Evolutionary conservation across 2,329 filamentous ascomycete species (phyloP).

Genomic region (Penicillium expansum): DNA sequence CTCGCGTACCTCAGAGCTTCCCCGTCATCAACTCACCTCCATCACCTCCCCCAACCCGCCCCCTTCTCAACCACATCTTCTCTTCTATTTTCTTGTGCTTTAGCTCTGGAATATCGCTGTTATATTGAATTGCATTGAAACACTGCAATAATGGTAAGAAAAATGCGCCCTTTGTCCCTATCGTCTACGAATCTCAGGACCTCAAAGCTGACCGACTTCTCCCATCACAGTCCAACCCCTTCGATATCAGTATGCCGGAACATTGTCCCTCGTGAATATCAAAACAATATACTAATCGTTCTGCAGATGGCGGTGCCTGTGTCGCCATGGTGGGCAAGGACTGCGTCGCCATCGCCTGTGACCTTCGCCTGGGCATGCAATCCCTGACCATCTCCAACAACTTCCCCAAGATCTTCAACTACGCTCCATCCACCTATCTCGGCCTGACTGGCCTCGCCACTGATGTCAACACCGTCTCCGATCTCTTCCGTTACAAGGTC

Average conservation of each 20-base stretch:
- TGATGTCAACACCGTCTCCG: conserved; percentile 88
- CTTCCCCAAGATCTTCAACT: conserved; percentile 99
- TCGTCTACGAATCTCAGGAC: conserved; percentile 16
- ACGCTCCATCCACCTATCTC: conserved; percentile 85
- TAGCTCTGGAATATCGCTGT: conserved; percentile 13
- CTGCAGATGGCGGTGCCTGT: conserved; percentile 78
- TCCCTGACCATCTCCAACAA: conserved; percentile 95
- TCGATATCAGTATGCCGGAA: conserved; percentile 78
- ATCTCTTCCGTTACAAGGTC: conserved; percentile 99
- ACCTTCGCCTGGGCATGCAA: conserved; percentile 95
- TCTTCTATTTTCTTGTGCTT: conserved; percentile 4
- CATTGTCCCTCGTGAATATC: conserved; percentile 8
- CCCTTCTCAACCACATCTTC: conserved; percentile 15
- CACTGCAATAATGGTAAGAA: conserved; percentile 26
- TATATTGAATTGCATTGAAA: conserved; percentile 17
- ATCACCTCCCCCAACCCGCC: conserved; percentile 19
- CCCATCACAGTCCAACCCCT: conserved; percentile 72
- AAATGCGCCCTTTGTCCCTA: conserved; percentile 13
- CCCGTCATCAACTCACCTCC: conserved; percentile 26
- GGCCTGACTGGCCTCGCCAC: conserved; percentile 95
- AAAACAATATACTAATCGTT: conserved; percentile 13
- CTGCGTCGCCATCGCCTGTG: conserved; percentile 98
- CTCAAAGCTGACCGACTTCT: conserved; percentile 36
- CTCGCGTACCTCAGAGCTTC: conserved; percentile 31
- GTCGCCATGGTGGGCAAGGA: conserved; percentile 99